Base-by-base conservation (phyloP, 2,329 filamentous ascomycete genomes). In the Fusarium hainanense region DNA sequence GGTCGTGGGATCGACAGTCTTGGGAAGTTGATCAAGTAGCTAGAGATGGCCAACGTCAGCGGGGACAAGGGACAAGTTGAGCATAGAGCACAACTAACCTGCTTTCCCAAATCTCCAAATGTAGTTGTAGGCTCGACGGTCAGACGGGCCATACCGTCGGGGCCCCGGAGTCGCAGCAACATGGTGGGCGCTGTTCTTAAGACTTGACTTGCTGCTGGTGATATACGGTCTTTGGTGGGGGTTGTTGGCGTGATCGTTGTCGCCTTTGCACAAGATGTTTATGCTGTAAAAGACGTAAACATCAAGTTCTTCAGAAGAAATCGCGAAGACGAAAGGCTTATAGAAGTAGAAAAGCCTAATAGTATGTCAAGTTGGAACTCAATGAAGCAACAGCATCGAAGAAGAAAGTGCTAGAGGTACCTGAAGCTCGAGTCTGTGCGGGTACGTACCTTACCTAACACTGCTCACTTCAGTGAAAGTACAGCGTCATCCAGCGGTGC, bases 81-180 rank as follows among this genome's bases (percentile, higher is more conserved):
- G 52, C 47, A 28, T 21, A 32, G 9, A 40, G 20, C 46, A 42
- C 58, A 64, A 71, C 68, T n/a, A 77, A 89, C 88, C 81, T 85
- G 81, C 27, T 82, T 78, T 32, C 85, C 86, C 43, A 91, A 81
- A n/a, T 88, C 82, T 43, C 82, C 84, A 78, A 98, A 97, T 1
- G 90, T 90, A 68, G 92, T 90, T 43, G 87, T 85, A 52, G 90
- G 88, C 74, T 94, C 90, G 72, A 97, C 88, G 54, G 86, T 92
- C 75, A 98, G 85, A 74, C 96, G 92, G 81, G 94, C 91, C 85
- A 96, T 96, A 83, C 96, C 96, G 83, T 98, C 94, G 70, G 93
- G 93, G 78, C 94, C 94, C 76, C 94, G 91, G 74, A 97, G 92
- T 80, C 94, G 89, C 59, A 98, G 85, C 77, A 97, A 86, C 89